Base-by-base conservation (phyloP, 2,329 filamentous ascomycete species). In the Dothiorella sarmentorum region DNA sequence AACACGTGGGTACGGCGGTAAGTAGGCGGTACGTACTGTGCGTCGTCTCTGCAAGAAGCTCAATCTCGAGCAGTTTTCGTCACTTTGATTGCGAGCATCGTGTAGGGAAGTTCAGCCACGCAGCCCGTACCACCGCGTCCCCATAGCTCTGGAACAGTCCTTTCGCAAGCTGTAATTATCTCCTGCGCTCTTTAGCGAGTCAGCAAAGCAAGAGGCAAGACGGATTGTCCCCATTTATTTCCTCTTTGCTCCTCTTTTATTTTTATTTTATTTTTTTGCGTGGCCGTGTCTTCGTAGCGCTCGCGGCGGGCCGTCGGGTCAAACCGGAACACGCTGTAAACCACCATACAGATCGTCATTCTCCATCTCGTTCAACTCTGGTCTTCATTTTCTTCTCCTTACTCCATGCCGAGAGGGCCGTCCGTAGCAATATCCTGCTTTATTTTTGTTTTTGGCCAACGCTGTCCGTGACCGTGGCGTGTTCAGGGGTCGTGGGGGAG, bases 381-480 rank as follows among this genome's bases (percentile, higher is more conserved):
- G 26, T 43, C n/a, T n/a, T n/a, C n/a, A n/a, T 26, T 11, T 40
- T 20, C n/a, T 43, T 22, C 9, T 18, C 29, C 33, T 37, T 37
- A n/a, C 24, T n/a, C 33, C 33, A 27, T 35, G 35, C 15, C 49
- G 10, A 38, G n/a, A 20, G 15, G 3, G 22, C 22, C n/a, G n/a
- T 10, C n/a, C 9, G 33, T 18, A 27, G 22, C 24, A 7, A 38
- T 7, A 24, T 20, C 49, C 49, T 40, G 24, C 17, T 13, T 40
- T 31, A 5, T 29, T 29, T 29, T 29, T 29, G 5, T 29, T 29
- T 18, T 35, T 13, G 22, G 10, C 6, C 11, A 18, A 13, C 20
- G 13, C 13, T 40, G 49, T 31, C 49, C 49, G 49, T 53, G 49
- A 53, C 17, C 17, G 49, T 53, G 49, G 49, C 49, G 35, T 53